phyloP scores from a whole-genome alignment of 179 eudicot genomes.

The Actinidia arguta region DNA sequence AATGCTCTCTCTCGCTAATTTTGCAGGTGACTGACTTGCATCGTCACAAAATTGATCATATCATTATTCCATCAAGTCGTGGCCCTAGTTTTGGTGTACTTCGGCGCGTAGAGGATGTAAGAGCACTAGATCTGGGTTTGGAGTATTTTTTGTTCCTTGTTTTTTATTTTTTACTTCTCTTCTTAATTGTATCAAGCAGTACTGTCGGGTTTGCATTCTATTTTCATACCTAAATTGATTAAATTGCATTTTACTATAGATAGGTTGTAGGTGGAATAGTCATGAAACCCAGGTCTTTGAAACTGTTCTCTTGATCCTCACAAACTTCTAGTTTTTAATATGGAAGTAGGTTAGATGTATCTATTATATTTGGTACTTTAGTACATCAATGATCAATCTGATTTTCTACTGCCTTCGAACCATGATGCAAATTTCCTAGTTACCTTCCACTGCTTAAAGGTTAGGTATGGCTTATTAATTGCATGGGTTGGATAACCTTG shows the following conservation, averaged over 20 bases:
- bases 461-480: neutral
- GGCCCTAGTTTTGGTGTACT: slow-evolving; percentile 80
- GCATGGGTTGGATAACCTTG: neutral
- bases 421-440: neutral
- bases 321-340: neutral
- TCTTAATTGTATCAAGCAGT: neutral
- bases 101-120: slow-evolving; percentile 92
- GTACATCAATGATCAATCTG: neutral
- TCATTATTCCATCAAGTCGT: slow-evolving; percentile 77
- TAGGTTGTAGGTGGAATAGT: neutral
- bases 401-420: neutral
- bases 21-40: slow-evolving; percentile 90
- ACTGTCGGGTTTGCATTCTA: neutral
- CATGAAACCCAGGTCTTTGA: too few relatives aligned
- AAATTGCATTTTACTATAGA: neutral
- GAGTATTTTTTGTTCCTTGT: neutral
- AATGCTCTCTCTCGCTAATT: slow-evolving; percentile 4
- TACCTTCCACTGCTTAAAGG: neutral
- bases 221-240: neutral
- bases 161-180: neutral
- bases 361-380: neutral
- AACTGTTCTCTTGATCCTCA: too few relatives aligned
- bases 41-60: slow-evolving; percentile 96
- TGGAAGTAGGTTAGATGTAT: neutral
- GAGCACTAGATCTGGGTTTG: slow-evolving; percentile 26